Conservation (phyloP, 257 asterid genomes). For the Primulina eburnea region DNA sequence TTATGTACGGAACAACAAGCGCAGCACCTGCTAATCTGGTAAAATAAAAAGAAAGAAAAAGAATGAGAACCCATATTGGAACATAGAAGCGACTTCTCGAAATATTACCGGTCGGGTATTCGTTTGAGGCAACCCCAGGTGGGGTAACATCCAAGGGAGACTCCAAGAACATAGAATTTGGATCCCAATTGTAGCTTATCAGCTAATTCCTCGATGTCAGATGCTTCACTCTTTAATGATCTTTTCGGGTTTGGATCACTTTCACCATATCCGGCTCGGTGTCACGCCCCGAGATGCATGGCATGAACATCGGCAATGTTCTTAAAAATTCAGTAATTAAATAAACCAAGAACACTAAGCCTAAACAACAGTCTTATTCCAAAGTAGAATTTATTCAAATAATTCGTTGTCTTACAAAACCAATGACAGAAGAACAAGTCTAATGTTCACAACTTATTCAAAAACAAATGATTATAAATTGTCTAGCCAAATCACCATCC, state of each 20-base stretch:
- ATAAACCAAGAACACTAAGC: too few relatives aligned
- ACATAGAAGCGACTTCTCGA: background rate
- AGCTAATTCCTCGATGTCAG: constrained; percentile 85
- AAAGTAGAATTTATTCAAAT: too few relatives aligned
- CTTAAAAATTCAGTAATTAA: too few relatives aligned
- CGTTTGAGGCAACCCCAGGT: constrained; percentile 76
- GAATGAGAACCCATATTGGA: constrained; percentile 13
- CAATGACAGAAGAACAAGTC: too few relatives aligned
- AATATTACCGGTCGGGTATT: constrained; percentile 60
- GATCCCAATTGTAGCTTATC: constrained; percentile 69
- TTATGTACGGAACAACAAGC: constrained; percentile 72
- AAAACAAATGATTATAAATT: too few relatives aligned
- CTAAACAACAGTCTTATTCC: too few relatives aligned
- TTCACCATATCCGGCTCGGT: constrained; percentile 95
- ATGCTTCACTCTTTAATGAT: constrained; percentile 71
- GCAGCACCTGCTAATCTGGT: constrained; percentile 85
- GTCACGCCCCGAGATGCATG: too few relatives aligned
- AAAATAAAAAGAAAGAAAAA: background rate
- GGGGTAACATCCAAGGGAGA: constrained; percentile 78
- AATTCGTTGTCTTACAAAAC: too few relatives aligned
- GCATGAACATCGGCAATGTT: too few relatives aligned
- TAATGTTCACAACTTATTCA: too few relatives aligned
- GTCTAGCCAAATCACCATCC: too few relatives aligned
- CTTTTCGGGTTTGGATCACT: constrained; percentile 83
- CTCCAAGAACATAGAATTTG: constrained; percentile 65